Conservation (phyloP, 495 filamentous ascomycete species). For the Xylaria flabelliformis region DNA sequence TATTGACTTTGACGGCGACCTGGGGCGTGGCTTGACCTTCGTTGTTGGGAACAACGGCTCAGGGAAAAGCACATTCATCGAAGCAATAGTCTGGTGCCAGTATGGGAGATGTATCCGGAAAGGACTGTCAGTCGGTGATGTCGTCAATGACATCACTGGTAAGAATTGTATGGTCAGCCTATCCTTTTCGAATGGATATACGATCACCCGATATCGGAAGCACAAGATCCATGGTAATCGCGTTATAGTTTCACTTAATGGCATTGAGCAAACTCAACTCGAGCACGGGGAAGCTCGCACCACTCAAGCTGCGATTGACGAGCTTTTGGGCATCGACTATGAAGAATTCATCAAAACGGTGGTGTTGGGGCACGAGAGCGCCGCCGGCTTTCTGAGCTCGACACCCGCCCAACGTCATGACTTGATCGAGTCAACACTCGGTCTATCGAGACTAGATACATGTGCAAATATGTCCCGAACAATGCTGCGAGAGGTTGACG, state of each 20-base stretch:
- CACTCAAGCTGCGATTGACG: conserved; percentile 41
- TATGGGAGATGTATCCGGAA: conserved; percentile 42
- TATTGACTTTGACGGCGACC: conserved; percentile 39
- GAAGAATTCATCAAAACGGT: conserved; percentile 42
- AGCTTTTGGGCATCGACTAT: conserved; percentile 42
- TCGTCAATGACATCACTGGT: conserved; percentile 42
- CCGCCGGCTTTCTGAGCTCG: conserved; percentile 42
- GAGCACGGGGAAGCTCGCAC: conserved; percentile 33
- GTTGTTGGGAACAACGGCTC: conserved; percentile 38
- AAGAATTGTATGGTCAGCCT: conserved; percentile 38
- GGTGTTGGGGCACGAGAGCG: conserved; percentile 42
- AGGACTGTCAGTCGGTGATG: conserved; percentile 37
- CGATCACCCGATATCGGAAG: conserved; percentile 39
- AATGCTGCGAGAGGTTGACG: conserved; percentile 35
- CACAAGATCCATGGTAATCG: conserved; percentile 32
- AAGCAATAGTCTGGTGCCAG: conserved; percentile 47
- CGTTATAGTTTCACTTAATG: conserved; percentile 36
- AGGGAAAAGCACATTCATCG: conserved; percentile 43
- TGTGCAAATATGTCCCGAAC: conserved; percentile 34
- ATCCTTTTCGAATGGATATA: conserved; percentile 43
- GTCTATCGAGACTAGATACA: conserved; percentile 37
- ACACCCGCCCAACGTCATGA: conserved; percentile 34
- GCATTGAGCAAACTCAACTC: conserved; percentile 37
- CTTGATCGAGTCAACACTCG: conserved; percentile 40
- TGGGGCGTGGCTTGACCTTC: conserved; percentile 39